Percentiles rank a stretch among this genome's conserved stretches.
Evolutionary conservation across 2,329 filamentous ascomycete genomes (phyloP).

Genomic region (Fusarium pilosicola): DNA sequence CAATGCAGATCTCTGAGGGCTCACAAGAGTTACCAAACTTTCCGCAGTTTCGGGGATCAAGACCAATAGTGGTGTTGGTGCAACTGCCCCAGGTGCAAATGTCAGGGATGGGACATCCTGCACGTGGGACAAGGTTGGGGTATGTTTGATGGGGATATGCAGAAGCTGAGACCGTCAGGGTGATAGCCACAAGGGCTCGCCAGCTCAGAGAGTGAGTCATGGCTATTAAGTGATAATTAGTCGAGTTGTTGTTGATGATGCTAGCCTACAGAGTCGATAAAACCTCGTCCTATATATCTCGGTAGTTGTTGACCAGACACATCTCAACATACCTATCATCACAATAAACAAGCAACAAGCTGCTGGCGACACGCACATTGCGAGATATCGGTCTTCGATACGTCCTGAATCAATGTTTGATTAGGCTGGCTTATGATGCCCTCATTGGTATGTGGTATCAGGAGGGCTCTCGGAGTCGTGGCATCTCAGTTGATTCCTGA

Average conservation of each 20-base stretch:
- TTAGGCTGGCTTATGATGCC: neutral
- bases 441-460: neutral
- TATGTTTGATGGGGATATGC: conserved; percentile 2
- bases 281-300: neutral
- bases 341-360: neutral
- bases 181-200: conserved; percentile 3
- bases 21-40: conserved; percentile 10
- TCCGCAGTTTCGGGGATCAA: conserved; percentile 25
- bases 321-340: neutral
- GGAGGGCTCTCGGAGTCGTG: neutral
- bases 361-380: neutral
- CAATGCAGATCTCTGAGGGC: conserved; percentile 25
- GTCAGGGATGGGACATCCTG: conserved; percentile 14
- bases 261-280: neutral
- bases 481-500: neutral
- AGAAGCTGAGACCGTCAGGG: neutral
- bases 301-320: neutral
- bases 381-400: neutral
- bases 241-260: neutral
- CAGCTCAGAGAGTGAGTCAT: conserved; percentile 21
- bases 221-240: neutral
- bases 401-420: neutral
- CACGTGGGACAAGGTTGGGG: conserved; percentile 1
- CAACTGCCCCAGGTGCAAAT: conserved; percentile 23
- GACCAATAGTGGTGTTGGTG: conserved; percentile 29